A percentile compares a stretch with the other conserved stretches of the same genome.
Evolutionary conservation across 495 filamentous ascomycete species (phyloP).

Genomic region (Talaromyces proteolyticus): DNA sequence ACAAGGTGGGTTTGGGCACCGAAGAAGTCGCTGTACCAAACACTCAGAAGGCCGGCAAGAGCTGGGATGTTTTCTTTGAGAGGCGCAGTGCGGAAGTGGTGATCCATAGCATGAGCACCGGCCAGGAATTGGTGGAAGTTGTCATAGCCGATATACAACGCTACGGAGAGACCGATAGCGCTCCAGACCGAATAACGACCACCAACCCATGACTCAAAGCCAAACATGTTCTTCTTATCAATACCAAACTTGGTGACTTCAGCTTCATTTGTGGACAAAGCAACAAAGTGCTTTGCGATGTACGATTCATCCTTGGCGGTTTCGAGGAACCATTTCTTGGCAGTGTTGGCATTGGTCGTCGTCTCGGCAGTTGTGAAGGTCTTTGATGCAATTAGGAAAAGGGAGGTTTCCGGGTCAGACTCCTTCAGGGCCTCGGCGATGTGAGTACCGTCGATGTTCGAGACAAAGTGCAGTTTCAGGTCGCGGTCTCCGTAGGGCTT

Average conservation of each 20-base stretch:
- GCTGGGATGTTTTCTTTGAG: conserved; percentile 93
- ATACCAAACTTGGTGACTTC: conserved; percentile 99
- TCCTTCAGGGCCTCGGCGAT: conserved; percentile 86
- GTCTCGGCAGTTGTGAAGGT: conserved; percentile 99
- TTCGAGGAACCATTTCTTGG: conserved; percentile 95
- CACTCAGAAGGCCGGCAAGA: conserved; percentile 85
- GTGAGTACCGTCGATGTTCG: conserved; percentile 98
- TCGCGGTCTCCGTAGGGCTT: conserved; percentile 85
- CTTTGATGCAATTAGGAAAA: conserved; percentile 97
- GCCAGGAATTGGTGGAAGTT: conserved; percentile 96
- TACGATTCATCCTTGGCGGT: conserved; percentile 63
- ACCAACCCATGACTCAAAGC: conserved; percentile 96
- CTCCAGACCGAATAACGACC: conserved; percentile 98
- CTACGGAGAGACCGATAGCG: conserved; percentile 92
- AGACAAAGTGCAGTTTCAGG: conserved; percentile 92
- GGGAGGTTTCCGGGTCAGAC: conserved; percentile 91
- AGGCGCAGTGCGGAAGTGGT: conserved; percentile 88
- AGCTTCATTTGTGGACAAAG: conserved; percentile 89
- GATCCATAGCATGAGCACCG: conserved; percentile 96
- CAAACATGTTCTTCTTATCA: conserved; percentile 97
- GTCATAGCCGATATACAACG: conserved; percentile 91
- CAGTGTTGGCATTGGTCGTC: conserved; percentile 90
- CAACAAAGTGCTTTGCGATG: conserved; percentile 98
- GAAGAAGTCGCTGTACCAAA: conserved; percentile 99
- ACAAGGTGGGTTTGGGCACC: conserved; percentile 96